These are phyloP conservation scores for Chaetomiaceae sp. DNA, from an alignment of 2,329 filamentous ascomycete species.

Conservation along the genomic window DNA sequence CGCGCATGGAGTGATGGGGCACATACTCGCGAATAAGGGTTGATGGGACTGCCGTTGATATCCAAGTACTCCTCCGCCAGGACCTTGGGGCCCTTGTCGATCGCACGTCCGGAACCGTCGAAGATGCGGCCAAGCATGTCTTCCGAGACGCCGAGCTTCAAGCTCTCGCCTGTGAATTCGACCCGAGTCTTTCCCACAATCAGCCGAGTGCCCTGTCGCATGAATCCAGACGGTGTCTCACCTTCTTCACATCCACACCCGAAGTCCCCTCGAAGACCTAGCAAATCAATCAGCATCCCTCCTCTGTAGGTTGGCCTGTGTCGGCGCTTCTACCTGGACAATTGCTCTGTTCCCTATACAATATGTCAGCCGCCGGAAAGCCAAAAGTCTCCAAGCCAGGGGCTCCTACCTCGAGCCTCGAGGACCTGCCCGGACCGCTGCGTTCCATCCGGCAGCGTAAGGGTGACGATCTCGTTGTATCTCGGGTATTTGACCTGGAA, in stretches of 20 bases:
- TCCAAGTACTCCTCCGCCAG: constrained; percentile 96
- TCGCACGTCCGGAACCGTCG: constrained; percentile 93
- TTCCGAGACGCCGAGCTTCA: constrained; percentile 98
- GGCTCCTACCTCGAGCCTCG: constrained; percentile 78
- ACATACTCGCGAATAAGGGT: constrained; percentile 89
- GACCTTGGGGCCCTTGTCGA: constrained; percentile 98
- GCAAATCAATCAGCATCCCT: constrained; percentile 27
- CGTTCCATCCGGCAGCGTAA: constrained; percentile 93
- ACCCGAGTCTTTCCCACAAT: constrained; percentile 72
- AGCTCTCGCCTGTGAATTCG: constrained; percentile 91
- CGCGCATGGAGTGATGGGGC: constrained; percentile 12
- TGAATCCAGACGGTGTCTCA: constrained; percentile 34
- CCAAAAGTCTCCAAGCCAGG: constrained; percentile 12
- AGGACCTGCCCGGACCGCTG: constrained; percentile 92
- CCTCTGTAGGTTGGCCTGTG: constrained; percentile 1
- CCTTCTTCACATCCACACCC: constrained; percentile 99
- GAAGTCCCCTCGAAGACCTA: constrained; percentile 96
- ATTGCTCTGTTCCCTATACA: constrained; percentile 78
- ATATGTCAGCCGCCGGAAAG: constrained; percentile 2
- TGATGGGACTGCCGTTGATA: constrained; percentile 98
- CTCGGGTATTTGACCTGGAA: constrained; percentile 88
- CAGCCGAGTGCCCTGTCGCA: constrained; percentile 9
- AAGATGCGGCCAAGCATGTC: constrained; percentile 99
- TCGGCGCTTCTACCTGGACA: constrained; percentile 67
- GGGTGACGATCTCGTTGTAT: constrained; percentile 95